Percentiles rank a stretch among this genome's conserved stretches.
Conservation (phyloP, 73 alveolate species). For the Paramecium sonneborni region DNA sequence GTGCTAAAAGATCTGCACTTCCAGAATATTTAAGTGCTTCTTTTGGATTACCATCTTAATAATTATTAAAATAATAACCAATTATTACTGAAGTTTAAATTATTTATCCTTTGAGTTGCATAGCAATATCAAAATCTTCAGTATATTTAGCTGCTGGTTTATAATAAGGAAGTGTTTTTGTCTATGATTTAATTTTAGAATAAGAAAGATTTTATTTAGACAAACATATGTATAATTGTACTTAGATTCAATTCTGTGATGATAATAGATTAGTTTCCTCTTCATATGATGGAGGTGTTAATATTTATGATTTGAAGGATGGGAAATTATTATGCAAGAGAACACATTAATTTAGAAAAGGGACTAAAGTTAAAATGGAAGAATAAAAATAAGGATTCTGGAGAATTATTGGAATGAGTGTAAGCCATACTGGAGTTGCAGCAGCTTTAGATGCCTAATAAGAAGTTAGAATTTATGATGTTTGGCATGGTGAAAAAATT, state of each 20-base stretch:
- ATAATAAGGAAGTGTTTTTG: conserved; percentile 41
- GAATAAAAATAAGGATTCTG: conserved; percentile 47
- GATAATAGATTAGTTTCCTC: conserved; percentile 56
- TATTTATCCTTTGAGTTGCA: conserved; percentile 6
- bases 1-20: not conserved
- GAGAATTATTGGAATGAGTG: conserved; percentile 38
- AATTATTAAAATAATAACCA: not conserved
- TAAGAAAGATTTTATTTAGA: conserved; percentile 53
- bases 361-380: conserved; percentile 24
- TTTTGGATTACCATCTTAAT: conserved; percentile 10
- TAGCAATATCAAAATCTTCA: not conserved
- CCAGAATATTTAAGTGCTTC: conserved; percentile 55
- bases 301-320: conserved; percentile 56
- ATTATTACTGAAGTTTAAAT: not conserved
- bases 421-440: conserved; percentile 63
- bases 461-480: conserved; percentile 57
- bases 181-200: conserved; percentile 42
- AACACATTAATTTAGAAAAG: conserved; percentile 57
- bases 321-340: conserved; percentile 61
- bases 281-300: conserved; percentile 66
- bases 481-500: conserved; percentile 69
- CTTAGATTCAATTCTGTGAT: conserved; percentile 53
- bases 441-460: conserved; percentile 51
- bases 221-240: conserved; percentile 31
- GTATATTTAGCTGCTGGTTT: conserved; percentile 46